These are phyloP conservation scores for Blastomyces gilchristii DNA, from an alignment of 2,329 filamentous ascomycete species.

Conservation along the genomic window DNA sequence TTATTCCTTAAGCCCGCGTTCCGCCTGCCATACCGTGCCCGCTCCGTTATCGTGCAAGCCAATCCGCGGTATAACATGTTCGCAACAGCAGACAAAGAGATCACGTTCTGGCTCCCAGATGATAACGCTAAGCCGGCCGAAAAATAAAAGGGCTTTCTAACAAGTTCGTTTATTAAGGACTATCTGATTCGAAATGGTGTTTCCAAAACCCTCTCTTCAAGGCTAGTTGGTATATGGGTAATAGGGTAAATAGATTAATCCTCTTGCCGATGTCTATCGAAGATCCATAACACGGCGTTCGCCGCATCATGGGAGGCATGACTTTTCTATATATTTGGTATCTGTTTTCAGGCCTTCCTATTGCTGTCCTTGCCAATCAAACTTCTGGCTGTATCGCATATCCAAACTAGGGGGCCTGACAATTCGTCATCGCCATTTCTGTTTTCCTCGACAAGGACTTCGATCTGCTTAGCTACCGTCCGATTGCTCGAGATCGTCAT, in stretches of 20 bases:
- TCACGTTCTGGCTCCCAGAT: slow-evolving; percentile 69
- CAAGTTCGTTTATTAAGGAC: neutral
- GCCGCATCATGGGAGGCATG: neutral
- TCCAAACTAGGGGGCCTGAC: slow-evolving; percentile 52
- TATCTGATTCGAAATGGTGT: neutral
- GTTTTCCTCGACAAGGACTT: slow-evolving; percentile 46
- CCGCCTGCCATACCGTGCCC: slow-evolving; percentile 40
- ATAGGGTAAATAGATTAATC: neutral
- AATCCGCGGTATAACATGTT: slow-evolving; percentile 90
- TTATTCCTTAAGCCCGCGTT: slow-evolving; percentile 37
- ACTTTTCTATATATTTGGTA: neutral
- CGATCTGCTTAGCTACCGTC: slow-evolving; percentile 56
- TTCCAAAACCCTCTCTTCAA: neutral
- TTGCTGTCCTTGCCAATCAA: slow-evolving; percentile 56
- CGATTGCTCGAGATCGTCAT: slow-evolving; percentile 65
- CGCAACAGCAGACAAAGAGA: slow-evolving; percentile 76
- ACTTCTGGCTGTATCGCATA: slow-evolving; percentile 54
- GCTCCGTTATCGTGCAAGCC: slow-evolving; percentile 34
- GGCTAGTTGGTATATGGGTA: neutral
- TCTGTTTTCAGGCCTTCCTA: slow-evolving; percentile 23
- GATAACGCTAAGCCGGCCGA: slow-evolving; percentile 32
- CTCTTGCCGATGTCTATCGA: neutral
- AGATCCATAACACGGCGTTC: neutral
- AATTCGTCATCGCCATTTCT: slow-evolving; percentile 40
- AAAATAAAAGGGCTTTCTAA: slow-evolving; percentile 20